Conservation (phyloP, 225 moss, liverwort and hornwort genomes). For the Anthoceros angustus region DNA sequence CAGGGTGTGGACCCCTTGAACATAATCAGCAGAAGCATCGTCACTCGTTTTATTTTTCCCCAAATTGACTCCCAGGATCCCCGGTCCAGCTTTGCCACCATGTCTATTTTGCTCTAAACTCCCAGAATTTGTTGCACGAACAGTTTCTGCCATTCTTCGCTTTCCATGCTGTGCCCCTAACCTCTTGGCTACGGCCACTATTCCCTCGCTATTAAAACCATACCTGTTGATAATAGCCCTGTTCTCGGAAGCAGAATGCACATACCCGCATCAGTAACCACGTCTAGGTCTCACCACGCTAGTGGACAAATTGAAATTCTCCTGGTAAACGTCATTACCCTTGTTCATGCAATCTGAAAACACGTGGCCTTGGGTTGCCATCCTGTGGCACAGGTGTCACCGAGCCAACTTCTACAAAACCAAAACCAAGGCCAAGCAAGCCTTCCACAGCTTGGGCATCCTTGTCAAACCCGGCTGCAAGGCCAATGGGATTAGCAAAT, state of each 20-base stretch:
- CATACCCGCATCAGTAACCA: not conserved
- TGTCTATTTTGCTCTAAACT: slow-evolving; percentile 30
- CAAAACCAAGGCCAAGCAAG: slow-evolving; percentile 78
- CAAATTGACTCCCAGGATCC: slow-evolving; percentile 79
- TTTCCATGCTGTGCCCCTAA: slow-evolving; percentile 95
- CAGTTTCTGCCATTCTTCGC: slow-evolving; percentile 71
- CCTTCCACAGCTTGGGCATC: slow-evolving; percentile 96
- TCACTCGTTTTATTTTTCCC: slow-evolving; percentile 89
- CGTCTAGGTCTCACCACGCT: not conserved
- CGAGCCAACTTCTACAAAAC: slow-evolving; percentile 93
- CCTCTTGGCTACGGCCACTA: slow-evolving; percentile 88
- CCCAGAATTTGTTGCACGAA: slow-evolving; percentile 14
- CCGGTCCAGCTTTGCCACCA: slow-evolving; percentile 61
- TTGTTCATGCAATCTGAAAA: slow-evolving; percentile 74
- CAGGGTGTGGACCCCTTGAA: slow-evolving; percentile 86
- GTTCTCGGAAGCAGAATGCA: slow-evolving; percentile 6
- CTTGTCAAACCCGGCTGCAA: slow-evolving; percentile 97
- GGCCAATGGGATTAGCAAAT: slow-evolving; percentile 79
- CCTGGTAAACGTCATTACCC: slow-evolving; percentile 59
- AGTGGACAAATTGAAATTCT: not conserved
- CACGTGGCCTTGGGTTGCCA: slow-evolving; percentile 89
- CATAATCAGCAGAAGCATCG: slow-evolving; percentile 85
- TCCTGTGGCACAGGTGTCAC: slow-evolving; percentile 93
- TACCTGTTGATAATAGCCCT: slow-evolving; percentile 91
- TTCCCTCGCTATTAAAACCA: slow-evolving; percentile 96